Conservation (phyloP, 768 basidiomycete genomes). For the Macrolepiota albuminosa region DNA sequence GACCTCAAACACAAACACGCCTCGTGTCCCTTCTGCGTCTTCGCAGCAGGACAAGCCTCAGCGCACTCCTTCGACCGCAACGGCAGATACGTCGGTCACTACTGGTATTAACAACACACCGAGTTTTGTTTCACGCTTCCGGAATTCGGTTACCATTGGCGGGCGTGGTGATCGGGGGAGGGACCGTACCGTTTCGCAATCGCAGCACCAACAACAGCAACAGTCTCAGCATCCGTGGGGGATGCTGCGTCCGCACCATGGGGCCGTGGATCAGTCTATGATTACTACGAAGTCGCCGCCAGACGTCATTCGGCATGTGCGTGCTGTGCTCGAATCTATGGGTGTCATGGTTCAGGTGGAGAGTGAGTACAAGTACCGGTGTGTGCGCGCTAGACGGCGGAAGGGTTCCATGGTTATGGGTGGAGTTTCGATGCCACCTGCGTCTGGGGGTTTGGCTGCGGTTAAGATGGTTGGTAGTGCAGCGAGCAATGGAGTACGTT, state of each 20-base stretch:
- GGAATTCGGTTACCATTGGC: conserved; percentile 45
- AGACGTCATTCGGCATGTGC: conserved; percentile 85
- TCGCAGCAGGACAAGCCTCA: conserved; percentile 23
- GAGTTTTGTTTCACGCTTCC: conserved; percentile 42
- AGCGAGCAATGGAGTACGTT: conserved; percentile 80
- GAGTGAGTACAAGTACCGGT: conserved; percentile 87
- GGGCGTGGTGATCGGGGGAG: conserved; percentile 17
- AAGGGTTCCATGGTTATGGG: conserved; percentile 42
- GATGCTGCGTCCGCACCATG: conserved; percentile 79
- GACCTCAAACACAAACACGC: conserved; percentile 14
- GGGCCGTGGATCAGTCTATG: conserved; percentile 86
- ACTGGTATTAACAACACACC: conserved; percentile 21
- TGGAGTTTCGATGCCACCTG: conserved; percentile 28
- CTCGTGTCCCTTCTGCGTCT: conserved; percentile 19
- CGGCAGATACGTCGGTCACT: conserved; percentile 35
- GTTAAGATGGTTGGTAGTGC: conserved; percentile 78
- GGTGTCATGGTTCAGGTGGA: conserved; percentile 87
- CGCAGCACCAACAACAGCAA: conserved; percentile 10
- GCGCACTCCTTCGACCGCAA: conserved; percentile 39
- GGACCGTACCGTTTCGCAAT: conserved; percentile 25
- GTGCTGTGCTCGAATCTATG: conserved; percentile 78
- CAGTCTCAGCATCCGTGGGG: conserved; percentile 25
- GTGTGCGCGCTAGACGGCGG: conserved; percentile 72
- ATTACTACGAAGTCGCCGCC: conserved; percentile 81
- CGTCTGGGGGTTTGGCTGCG: conserved; percentile 46